Evolutionary conservation across 2,329 filamentous ascomycete genomes (phyloP), one percentile per base, ranked within the genome.

Genomic region (Monilinia vaccinii-corymbosi): DNA sequence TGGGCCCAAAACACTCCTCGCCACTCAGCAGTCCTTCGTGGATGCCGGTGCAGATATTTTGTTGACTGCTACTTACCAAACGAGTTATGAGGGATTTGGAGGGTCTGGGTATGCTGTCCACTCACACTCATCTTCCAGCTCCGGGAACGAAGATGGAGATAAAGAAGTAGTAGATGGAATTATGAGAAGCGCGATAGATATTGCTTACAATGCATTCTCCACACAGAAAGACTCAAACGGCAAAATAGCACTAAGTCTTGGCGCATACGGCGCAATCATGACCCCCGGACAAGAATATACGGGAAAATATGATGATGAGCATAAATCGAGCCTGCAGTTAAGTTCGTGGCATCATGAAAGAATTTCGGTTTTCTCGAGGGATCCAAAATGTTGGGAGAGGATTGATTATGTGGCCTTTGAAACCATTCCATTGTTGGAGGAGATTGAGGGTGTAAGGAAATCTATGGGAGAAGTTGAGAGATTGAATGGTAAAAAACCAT

Each of bases 181-280:
- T 47, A 71, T 78, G 67, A 69, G 70, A 38, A 72, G 70, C 1
- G 74, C 73, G 0, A 68, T 79, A 6, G 56, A 65, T 10, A 68
- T 77, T 28, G 74, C 73, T 5, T 66, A 71, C 48, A 53, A 70
- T 40, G 73, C 73, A 2, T 71, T 73, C 47, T 66, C 46, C 21
- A n/a, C 36, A 16, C 2, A 46, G 31, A 45, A 51, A 32, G 34
- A 40, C 10, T 40, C 32, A 18, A 58, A 44, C 11, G 45, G 45
- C 16, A 44, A 55, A 21, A 71, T 85, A 18, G 84, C 84, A 14
- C 71, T 89, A 50, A 83, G 83, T 65, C 70, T 87, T 7, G 86
- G 86, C 0, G 82, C 86, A 0, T 88, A 88, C 62, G 86, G 86
- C 18, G 85, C 86, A 2, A 82, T 78, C 62, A 86, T 87, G 82